These are phyloP conservation scores for Vigna hirtella DNA, from an alignment of 306 rosid genomes.

Conservation along the genomic window DNA sequence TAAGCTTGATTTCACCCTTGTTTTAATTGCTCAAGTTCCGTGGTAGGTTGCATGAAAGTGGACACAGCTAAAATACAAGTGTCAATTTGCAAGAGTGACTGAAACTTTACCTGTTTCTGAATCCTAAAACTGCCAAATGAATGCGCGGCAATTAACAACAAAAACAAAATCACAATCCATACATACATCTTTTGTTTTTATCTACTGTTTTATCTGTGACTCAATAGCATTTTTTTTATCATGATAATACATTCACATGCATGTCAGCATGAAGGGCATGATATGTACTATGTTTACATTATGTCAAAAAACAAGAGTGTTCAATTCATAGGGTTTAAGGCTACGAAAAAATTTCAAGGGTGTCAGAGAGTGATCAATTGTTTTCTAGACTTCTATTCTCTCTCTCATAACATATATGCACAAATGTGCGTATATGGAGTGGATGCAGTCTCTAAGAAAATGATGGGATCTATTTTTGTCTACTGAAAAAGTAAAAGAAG, in stretches of 20 bases:
- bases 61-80: constrained; percentile 55
- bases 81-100: constrained; percentile 53
- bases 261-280: constrained; percentile 45
- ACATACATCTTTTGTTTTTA: constrained; percentile 39
- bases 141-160: constrained; percentile 45
- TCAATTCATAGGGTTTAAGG: constrained; percentile 39
- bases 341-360: constrained; percentile 41
- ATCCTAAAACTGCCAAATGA: constrained; percentile 62
- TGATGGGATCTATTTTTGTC: constrained; percentile 70
- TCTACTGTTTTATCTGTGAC: constrained; percentile 60
- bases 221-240: constrained; percentile 41
- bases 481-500: constrained; percentile 53
- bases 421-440: constrained; percentile 38
- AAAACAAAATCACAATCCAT: constrained; percentile 35
- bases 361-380: constrained; percentile 53
- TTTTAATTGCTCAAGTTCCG: constrained; percentile 40
- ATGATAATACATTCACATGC: constrained; percentile 48
- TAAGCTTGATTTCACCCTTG: constrained; percentile 33
- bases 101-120: constrained; percentile 50
- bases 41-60: constrained; percentile 58
- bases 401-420: constrained; percentile 2
- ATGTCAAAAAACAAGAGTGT: neutral
- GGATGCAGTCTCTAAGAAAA: constrained; percentile 72
- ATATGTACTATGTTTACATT: constrained; percentile 42
- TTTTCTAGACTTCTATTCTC: constrained; percentile 40